Evolutionary conservation across 371 early-diverging fungal species (phyloP), one percentile per base, ranked within the genome.

Genomic region (Mycotypha africana): DNA sequence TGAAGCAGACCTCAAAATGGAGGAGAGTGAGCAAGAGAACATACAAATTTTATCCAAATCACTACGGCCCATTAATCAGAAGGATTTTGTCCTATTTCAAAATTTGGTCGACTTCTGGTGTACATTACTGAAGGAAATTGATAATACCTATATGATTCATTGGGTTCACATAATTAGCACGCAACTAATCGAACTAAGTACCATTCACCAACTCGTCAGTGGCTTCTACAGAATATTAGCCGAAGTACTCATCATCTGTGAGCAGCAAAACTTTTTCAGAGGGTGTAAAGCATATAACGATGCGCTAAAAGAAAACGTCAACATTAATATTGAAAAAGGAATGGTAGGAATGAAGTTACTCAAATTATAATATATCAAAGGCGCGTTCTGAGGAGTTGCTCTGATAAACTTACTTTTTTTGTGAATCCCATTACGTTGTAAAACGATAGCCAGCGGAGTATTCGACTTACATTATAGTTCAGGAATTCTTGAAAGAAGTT

Each of bases 161-260:
- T 88, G 89, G 88, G 55, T 81, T 1, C 74, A 70, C 43, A 58
- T 74, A 1, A 49, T 78, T n/a, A 80, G 78, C 4, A 65, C 71
- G 10, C 49, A 58, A 15, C 43, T 83, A 4, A 78, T 86, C 21
- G 61, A 66, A 5, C 61, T 74, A 23, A 84, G 86, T 23, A 42
- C 66, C 0, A 53, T 64, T 26, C 44, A 80, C 37, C 86, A 88
- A 0, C 58, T 87, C 2, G 78, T 89, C 19, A 85, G 84, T 56
- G 88, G 87, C 0, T 88, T 85, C 39, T 88, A 88, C 60, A 81
- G 79, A 31, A 74, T 89, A 59, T 49, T 86, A 24, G 65, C 78
- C 0, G 57, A 76, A 2, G 64, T 79, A 7, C 37, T 88, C 14
- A 43, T 51, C 5, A 54, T 79, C 11, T 65, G 71, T 30, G 67